Conservation (phyloP, 2,329 filamentous ascomycete species). For the Ophiostoma novo-ulmi region DNA sequence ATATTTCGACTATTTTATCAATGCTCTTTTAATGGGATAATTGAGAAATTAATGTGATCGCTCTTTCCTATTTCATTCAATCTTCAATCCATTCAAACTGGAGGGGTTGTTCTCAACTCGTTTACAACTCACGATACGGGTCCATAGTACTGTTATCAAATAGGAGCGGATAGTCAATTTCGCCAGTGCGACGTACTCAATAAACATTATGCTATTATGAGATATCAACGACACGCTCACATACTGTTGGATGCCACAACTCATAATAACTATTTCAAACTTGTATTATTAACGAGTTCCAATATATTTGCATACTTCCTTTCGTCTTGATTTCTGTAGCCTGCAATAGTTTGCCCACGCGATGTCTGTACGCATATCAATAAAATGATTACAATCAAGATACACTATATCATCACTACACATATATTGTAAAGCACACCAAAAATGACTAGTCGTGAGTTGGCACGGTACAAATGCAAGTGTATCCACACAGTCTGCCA, state of each 20-base stretch:
- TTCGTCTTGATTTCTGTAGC: no score
- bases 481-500: conserved; percentile 8
- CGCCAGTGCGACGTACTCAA: neutral
- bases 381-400: neutral
- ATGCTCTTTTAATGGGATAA: neutral
- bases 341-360: no score
- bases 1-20: neutral
- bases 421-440: neutral
- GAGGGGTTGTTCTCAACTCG: conserved; percentile 5
- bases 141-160: neutral
- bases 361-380: neutral
- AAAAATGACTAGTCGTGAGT: conserved; percentile 17
- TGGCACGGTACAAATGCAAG: neutral
- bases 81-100: conserved; percentile 8
- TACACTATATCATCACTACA: neutral
- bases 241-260: neutral
- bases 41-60: neutral
- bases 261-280: neutral
- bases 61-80: conserved; percentile 1
- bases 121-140: conserved; percentile 12
- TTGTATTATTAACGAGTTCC: no score
- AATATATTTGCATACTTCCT: neutral
- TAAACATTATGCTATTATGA: neutral
- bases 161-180: neutral
- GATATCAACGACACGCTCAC: neutral